A percentile compares a stretch with the other conserved stretches of the same genome.
phyloP scores from a whole-genome alignment of 768 basidiomycete species.

The Daedaleopsis sinensis region DNA sequence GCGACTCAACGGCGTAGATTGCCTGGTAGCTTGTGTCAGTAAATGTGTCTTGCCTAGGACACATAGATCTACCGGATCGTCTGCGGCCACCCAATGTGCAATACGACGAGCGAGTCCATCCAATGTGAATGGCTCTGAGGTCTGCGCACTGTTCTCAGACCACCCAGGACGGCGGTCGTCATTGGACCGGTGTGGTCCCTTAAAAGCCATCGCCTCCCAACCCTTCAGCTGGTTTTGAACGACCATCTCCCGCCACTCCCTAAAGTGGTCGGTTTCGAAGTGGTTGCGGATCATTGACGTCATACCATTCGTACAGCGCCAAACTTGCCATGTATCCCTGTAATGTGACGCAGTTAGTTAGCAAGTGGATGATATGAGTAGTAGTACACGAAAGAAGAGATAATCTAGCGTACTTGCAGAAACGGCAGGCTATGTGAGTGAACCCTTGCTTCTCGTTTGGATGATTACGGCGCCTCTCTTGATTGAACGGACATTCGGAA shows the following conservation, averaged over 20 bases:
- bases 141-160: not conserved
- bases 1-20: slow-evolving; percentile 40
- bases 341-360: not conserved
- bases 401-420: not conserved
- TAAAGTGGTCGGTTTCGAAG: slow-evolving; percentile 23
- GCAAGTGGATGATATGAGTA: not conserved
- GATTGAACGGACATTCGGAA: not conserved
- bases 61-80: slow-evolving; percentile 37
- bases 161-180: not conserved
- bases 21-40: slow-evolving; percentile 33
- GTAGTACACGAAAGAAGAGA: not conserved
- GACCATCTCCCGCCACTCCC: slow-evolving; percentile 14
- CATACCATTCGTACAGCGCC: slow-evolving; percentile 25
- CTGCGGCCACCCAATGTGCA: slow-evolving; percentile 28
- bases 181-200: slow-evolving; percentile 1
- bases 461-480: not conserved
- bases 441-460: not conserved
- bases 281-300: slow-evolving; percentile 30
- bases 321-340: slow-evolving; percentile 7
- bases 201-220: slow-evolving; percentile 11
- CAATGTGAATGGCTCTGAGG: slow-evolving; percentile 21
- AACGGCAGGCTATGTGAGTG: not conserved
- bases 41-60: not conserved
- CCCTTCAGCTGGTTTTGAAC: slow-evolving; percentile 24
- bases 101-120: slow-evolving; percentile 27